Evolutionary conservation across 2,329 filamentous ascomycete species (phyloP).

Genomic region (Drechslerella dactyloides): DNA sequence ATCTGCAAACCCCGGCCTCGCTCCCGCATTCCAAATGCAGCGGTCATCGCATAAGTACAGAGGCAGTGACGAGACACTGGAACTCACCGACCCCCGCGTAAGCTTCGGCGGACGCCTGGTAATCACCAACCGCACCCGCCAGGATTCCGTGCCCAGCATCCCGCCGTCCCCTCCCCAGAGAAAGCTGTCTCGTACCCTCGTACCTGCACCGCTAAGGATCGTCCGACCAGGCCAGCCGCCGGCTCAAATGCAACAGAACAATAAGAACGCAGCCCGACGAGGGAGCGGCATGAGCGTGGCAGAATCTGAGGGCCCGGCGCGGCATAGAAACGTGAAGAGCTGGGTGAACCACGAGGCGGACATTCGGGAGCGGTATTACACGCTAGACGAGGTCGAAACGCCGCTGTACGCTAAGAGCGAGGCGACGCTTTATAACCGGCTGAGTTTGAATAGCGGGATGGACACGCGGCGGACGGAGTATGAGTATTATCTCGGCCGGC

Average conservation of each 20-base stretch:
- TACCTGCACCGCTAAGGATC: slow-evolving; percentile 15
- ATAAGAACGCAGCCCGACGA: neutral
- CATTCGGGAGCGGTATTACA: slow-evolving; percentile 21
- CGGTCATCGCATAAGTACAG: slow-evolving; percentile 38
- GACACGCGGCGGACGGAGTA: slow-evolving; percentile 48
- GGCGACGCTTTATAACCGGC: slow-evolving; percentile 39
- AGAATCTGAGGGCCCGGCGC: slow-evolving; percentile 63
- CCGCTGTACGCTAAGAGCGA: slow-evolving; percentile 42
- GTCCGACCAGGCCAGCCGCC: neutral
- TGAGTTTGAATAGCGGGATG: slow-evolving; percentile 45
- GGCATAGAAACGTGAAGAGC: slow-evolving; percentile 67
- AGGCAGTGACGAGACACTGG: slow-evolving; percentile 37
- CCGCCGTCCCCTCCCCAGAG: slow-evolving; percentile 31
- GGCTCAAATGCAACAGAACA: slow-evolving; percentile 4
- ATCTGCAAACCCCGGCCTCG: neutral
- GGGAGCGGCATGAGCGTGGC: slow-evolving; percentile 57
- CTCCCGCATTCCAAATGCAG: neutral
- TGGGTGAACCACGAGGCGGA: slow-evolving; percentile 72
- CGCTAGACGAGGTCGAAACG: slow-evolving; percentile 27
- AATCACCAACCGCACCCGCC: slow-evolving; percentile 40
- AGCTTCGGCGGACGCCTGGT: slow-evolving; percentile 32
- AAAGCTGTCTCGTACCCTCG: slow-evolving; percentile 11
- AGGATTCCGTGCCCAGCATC: slow-evolving; percentile 35
- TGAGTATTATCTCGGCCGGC: slow-evolving; percentile 31
- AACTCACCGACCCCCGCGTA: slow-evolving; percentile 39